Conservation (phyloP, 2,329 filamentous ascomycete species). For the Erysiphe neolycopersici region DNA sequence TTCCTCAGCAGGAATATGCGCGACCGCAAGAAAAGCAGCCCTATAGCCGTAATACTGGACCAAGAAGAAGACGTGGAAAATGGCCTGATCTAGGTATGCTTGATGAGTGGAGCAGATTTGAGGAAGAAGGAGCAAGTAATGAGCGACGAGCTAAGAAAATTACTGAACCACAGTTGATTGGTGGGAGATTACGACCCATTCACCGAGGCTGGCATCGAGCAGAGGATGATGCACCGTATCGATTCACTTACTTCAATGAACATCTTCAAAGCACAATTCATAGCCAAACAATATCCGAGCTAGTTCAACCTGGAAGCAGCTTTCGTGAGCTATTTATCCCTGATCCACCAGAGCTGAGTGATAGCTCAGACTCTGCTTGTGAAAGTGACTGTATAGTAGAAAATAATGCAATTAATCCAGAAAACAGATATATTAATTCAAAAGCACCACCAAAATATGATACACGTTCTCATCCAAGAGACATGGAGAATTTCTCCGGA, state of each 20-base stretch:
- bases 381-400: slow-evolving; percentile 17
- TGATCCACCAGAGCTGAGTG: slow-evolving; percentile 48
- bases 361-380: slow-evolving; percentile 39
- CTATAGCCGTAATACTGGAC: slow-evolving; percentile 7
- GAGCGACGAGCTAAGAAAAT: slow-evolving; percentile 72
- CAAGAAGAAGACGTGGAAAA: slow-evolving; percentile 32
- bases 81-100: slow-evolving; percentile 73
- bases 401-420: slow-evolving; percentile 11
- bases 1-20: slow-evolving; percentile 53
- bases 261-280: slow-evolving; percentile 91
- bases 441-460: slow-evolving; percentile 17
- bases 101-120: slow-evolving; percentile 71
- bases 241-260: slow-evolving; percentile 98
- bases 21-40: slow-evolving; percentile 27
- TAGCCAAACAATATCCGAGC: slow-evolving; percentile 78
- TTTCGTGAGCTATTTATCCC: slow-evolving; percentile 82
- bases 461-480: background rate
- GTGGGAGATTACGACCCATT: slow-evolving; percentile 61
- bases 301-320: slow-evolving; percentile 58
- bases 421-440: slow-evolving; percentile 13
- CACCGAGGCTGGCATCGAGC: slow-evolving; percentile 61
- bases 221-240: slow-evolving; percentile 72
- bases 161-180: slow-evolving; percentile 77
- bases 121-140: slow-evolving; percentile 68
- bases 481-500: background rate